Conservation (phyloP, 2,329 filamentous ascomycete genomes). For the Pyricularia pennisetigena region DNA sequence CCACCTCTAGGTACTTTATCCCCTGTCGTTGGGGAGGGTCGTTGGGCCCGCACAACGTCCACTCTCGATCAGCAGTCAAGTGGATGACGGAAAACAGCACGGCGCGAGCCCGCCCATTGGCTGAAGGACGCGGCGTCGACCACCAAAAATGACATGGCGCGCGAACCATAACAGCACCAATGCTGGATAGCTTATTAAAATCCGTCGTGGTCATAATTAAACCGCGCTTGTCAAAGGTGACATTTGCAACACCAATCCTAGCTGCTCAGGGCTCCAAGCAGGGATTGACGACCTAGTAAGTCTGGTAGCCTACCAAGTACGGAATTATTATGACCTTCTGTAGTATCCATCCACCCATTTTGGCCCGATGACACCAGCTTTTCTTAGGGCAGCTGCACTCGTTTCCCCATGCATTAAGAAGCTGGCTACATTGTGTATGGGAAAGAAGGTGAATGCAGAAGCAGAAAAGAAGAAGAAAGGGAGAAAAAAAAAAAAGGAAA, state of each 20-base stretch:
- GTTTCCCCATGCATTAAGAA: neutral
- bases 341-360: neutral
- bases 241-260: neutral
- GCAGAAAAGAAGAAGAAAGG: neutral
- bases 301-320: neutral
- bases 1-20: neutral
- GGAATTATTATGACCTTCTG: neutral
- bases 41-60: neutral
- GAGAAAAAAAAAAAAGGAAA: neutral
- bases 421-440: neutral
- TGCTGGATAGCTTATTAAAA: slow-evolving; percentile 3
- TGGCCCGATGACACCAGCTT: neutral
- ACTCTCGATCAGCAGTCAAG: slow-evolving; percentile 1
- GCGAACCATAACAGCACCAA: slow-evolving; percentile 1
- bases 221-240: slow-evolving; percentile 1
- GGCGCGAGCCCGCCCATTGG: neutral
- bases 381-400: neutral
- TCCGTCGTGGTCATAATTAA: slow-evolving; percentile 2
- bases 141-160: neutral
- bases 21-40: neutral
- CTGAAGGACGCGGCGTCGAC: neutral
- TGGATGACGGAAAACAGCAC: slow-evolving; percentile 1
- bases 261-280: neutral
- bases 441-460: neutral
- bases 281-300: neutral